Base-by-base conservation (phyloP, 2,329 filamentous ascomycete genomes). In the Plectosphaerella cucumerina region DNA sequence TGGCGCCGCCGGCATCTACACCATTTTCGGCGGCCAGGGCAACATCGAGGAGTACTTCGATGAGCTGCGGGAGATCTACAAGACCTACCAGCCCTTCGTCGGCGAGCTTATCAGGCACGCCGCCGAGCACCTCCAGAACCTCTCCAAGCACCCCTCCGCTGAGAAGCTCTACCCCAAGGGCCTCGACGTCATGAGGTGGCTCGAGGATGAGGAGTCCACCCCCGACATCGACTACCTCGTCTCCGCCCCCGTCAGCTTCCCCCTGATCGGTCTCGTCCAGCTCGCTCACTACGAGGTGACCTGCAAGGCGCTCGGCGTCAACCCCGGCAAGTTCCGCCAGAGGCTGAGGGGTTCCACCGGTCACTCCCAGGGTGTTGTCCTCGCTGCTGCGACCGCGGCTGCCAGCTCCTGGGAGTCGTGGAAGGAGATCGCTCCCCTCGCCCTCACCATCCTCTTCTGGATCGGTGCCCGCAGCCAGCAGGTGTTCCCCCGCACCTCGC, bases 11-110 rank as follows among this genome's bases (percentile, higher is more conserved):
- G 86, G 84, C 61, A 82, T 99, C 53, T 99, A 96, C 75, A 92
- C 86, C 58, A 91, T 99, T 55, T 96, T 97, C 60, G 94, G 94
- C 53, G 94, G 94, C 6, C 94, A 99, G 70, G 94, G 94, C 61
- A 99, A 99, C 71, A 97, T 99, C 57, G 93, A 99, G 72, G 95
- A 99, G 73, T 99, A 99, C 73, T 99, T 99, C 64, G 93, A 99
- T 60, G 94, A 99, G 75, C 82, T 99, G 56, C 86, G 94, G 51
- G 88, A 96, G 68, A 82, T 97, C 52, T 93, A 93, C 75, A 85
- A 79, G 62, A 96, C 92, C 53, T 99, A 99, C 72, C 87, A 89
- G 12, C 88, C 88, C 23, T 95, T 99, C 59, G 84, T 97, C 5
- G 87, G 90, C 59, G 90, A 95, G 58, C 84, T 97, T 57, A 81